A percentile compares a stretch with the other conserved stretches of the same genome.
phyloP scores from a whole-genome alignment of 2,329 filamentous ascomycete species.

The Sclerotinia spermophila region DNA sequence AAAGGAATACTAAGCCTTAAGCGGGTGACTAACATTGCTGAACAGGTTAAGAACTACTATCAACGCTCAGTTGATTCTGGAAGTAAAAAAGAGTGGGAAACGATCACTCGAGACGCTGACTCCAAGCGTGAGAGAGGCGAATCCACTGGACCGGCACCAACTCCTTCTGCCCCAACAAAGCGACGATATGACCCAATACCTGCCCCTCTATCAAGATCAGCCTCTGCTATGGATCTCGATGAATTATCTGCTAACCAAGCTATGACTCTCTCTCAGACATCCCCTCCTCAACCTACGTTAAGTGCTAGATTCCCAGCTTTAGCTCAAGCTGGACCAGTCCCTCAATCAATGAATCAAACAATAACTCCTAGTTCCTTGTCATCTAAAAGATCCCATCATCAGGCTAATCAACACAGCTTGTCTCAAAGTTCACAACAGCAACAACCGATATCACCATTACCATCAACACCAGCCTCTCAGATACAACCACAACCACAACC shows the following conservation, averaged over 20 bases:
- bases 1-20: conserved; percentile 33
- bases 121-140: conserved; percentile 53
- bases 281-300: conserved; percentile 30
- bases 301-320: conserved; percentile 34
- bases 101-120: conserved; percentile 58
- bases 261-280: conserved; percentile 28
- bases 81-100: conserved; percentile 55
- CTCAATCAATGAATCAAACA: conserved; percentile 29
- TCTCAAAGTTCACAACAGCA: conserved; percentile 24
- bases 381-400: conserved; percentile 31
- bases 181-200: conserved; percentile 49
- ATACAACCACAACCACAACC: conserved; percentile 15
- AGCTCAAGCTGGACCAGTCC: conserved; percentile 36
- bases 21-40: conserved; percentile 36
- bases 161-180: conserved; percentile 51
- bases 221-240: conserved; percentile 47
- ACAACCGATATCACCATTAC: conserved; percentile 23
- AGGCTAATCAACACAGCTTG: conserved; percentile 27
- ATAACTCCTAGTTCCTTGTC: conserved; percentile 29
- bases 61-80: conserved; percentile 58
- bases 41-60: conserved; percentile 66
- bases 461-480: conserved; percentile 21
- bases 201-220: conserved; percentile 43
- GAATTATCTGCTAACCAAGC: conserved; percentile 30
- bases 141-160: conserved; percentile 56